These are phyloP conservation scores for Pelagophyceae sp. DNA, from an alignment of 352 stramenopile species.

Conservation along the genomic window DNA sequence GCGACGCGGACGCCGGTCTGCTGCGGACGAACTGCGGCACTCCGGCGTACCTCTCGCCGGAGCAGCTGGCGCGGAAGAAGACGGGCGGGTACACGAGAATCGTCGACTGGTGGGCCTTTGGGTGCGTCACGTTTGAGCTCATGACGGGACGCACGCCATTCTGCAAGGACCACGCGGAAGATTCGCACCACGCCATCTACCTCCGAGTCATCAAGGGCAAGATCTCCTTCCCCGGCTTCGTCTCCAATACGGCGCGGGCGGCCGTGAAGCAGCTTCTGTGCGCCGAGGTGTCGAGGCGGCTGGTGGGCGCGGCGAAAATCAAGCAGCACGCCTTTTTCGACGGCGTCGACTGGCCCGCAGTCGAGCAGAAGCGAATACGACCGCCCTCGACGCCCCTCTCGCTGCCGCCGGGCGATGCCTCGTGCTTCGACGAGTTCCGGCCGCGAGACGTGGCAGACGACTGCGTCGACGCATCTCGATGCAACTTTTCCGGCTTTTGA, in stretches of 20 bases:
- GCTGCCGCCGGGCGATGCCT: background rate
- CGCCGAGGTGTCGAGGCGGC: conserved; percentile 9
- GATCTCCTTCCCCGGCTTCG: conserved; percentile 25
- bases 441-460: background rate
- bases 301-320: conserved; percentile 15
- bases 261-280: conserved; percentile 15
- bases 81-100: conserved; percentile 26
- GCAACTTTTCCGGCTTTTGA: background rate
- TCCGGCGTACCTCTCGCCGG: conserved; percentile 23
- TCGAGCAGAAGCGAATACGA: background rate
- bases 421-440: background rate
- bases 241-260: background rate
- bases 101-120: conserved; percentile 30
- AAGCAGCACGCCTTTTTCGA: conserved; percentile 20
- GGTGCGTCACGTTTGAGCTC: conserved; percentile 25
- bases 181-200: conserved; percentile 26
- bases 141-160: conserved; percentile 25
- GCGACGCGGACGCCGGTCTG: conserved; percentile 19
- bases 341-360: conserved; percentile 12
- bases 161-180: conserved; percentile 22
- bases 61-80: conserved; percentile 27
- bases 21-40: conserved; percentile 26
- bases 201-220: conserved; percentile 25
- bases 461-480: background rate
- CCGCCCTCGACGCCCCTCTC: background rate